Evolutionary conservation across 1,284 basidiomycete genomes (phyloP), one percentile per base, ranked within the genome.

Genomic region (Tilletia horrida): DNA sequence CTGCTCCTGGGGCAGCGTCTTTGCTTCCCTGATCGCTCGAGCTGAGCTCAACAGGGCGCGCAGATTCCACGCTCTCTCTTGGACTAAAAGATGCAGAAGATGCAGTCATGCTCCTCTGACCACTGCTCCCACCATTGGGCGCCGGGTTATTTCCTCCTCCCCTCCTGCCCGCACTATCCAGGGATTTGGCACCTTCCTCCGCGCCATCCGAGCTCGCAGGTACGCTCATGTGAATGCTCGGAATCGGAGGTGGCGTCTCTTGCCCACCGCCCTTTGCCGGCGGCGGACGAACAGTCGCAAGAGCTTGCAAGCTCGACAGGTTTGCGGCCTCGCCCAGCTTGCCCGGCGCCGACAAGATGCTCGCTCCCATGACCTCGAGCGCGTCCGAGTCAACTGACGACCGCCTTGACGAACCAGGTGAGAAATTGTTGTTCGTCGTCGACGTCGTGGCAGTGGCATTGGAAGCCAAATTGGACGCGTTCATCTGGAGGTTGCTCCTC

Each of bases 301-400:
- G 45, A 6, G 45, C 45, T 16, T 48, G 16, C 21, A 23, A 6
- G 16, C 18, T n/a, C 21, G 45, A 48, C 45, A 40, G 11, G 11
- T 40, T 48, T 3, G 55, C 11, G 1, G 25, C 55, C n/a, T 59
- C 55, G 27, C 55, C 55, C 18, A 59, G 29, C 29, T 59, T 59
- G 55, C 55, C 55, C 27, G 55, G 55, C 29, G 55, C 55, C 29
- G 55, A 59, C 25, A 59, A 29, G 29, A 59, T 59, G 55, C 55
- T 59, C 6, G 55, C 55, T 18, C 55, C 55, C 55, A 59, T 59
- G 14, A 59, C 55, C n/a, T 59, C 29, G 14, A 59, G 55, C 14
- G 55, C 55, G 25, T 59, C 55, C 4, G 55, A 59, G 35, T 59
- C 55, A 7, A 35, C 13, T 11, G 55, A 59, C 0, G 55, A 59